Evolutionary conservation across 2,329 filamentous ascomycete species (phyloP).

Genomic region (Ascochyta lentis): DNA sequence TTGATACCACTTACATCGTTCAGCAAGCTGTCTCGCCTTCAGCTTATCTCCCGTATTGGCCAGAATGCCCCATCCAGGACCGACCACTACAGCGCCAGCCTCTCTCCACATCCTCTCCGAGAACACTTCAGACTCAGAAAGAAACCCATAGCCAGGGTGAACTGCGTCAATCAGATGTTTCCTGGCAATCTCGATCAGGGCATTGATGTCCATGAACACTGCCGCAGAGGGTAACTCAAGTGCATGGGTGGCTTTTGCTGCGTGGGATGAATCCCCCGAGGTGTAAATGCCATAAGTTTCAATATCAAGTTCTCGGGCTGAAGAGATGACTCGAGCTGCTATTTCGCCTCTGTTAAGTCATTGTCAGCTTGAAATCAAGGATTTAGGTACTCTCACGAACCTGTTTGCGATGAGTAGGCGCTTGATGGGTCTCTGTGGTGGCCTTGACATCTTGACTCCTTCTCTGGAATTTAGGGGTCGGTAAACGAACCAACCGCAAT

Average conservation of each 20-base stretch:
- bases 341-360: slow-evolving; percentile 64
- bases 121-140: slow-evolving; percentile 63
- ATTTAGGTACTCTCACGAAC: slow-evolving; percentile 34
- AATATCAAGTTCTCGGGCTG: slow-evolving; percentile 64
- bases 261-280: slow-evolving; percentile 62
- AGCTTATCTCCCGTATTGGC: slow-evolving; percentile 64
- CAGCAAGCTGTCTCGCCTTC: slow-evolving; percentile 59
- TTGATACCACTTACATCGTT: slow-evolving; percentile 49
- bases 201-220: slow-evolving; percentile 61
- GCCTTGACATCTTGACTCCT: slow-evolving; percentile 26
- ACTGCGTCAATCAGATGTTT: slow-evolving; percentile 62
- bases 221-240: slow-evolving; percentile 59
- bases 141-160: slow-evolving; percentile 69
- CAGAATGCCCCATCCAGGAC: slow-evolving; percentile 65
- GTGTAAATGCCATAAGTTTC: slow-evolving; percentile 65
- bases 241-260: slow-evolving; percentile 58
- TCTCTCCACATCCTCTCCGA: slow-evolving; percentile 58
- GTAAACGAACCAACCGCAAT: background rate
- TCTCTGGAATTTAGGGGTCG: background rate
- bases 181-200: slow-evolving; percentile 56
- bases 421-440: slow-evolving; percentile 50
- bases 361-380: background rate
- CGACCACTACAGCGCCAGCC: slow-evolving; percentile 58
- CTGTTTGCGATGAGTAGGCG: slow-evolving; percentile 63
- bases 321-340: slow-evolving; percentile 65